Conservation (phyloP, 2,329 filamentous ascomycete species). For the Talaromyces piceae region DNA sequence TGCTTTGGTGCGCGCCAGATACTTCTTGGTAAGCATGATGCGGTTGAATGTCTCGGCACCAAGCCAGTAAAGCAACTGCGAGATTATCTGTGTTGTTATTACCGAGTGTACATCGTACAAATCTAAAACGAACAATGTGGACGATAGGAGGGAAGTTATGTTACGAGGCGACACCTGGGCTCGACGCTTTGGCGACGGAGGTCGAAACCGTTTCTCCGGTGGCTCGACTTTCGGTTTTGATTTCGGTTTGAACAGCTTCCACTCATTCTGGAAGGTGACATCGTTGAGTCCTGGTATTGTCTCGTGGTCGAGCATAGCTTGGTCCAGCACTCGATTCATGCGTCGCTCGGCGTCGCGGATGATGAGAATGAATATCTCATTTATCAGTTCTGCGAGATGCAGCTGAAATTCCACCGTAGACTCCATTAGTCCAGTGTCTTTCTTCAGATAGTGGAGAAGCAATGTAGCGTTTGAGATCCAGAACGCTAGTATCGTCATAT, state of each 20-base stretch:
- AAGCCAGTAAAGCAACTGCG: slow-evolving; percentile 93
- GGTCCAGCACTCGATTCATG: slow-evolving; percentile 90
- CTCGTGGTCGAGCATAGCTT: slow-evolving; percentile 93
- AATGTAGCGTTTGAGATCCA: slow-evolving; percentile 98
- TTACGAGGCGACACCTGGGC: slow-evolving; percentile 90
- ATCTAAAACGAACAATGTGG: slow-evolving; percentile 92
- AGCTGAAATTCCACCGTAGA: slow-evolving; percentile 84
- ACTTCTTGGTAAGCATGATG: slow-evolving; percentile 93
- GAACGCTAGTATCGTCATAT: slow-evolving; percentile 98
- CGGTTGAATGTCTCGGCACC: slow-evolving; percentile 95
- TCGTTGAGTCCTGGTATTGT: slow-evolving; percentile 97
- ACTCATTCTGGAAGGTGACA: slow-evolving; percentile 94
- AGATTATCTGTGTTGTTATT: slow-evolving; percentile 83
- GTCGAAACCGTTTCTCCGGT: slow-evolving; percentile 80
- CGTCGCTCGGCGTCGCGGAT: slow-evolving; percentile 91
- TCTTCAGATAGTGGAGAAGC: slow-evolving; percentile 93
- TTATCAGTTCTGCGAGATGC: slow-evolving; percentile 87
- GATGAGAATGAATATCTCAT: slow-evolving; percentile 97
- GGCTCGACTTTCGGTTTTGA: slow-evolving; percentile 81
- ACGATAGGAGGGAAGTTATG: slow-evolving; percentile 89
- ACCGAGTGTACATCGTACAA: slow-evolving; percentile 99
- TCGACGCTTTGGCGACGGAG: slow-evolving; percentile 85
- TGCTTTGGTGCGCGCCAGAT: slow-evolving; percentile 89
- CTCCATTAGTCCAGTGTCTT: slow-evolving; percentile 73
- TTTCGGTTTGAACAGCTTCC: slow-evolving; percentile 93